Evolutionary conservation across 352 stramenopile genomes (phyloP), one percentile per base, ranked within the genome.

Genomic region (Globisporangium uncinulatum): DNA sequence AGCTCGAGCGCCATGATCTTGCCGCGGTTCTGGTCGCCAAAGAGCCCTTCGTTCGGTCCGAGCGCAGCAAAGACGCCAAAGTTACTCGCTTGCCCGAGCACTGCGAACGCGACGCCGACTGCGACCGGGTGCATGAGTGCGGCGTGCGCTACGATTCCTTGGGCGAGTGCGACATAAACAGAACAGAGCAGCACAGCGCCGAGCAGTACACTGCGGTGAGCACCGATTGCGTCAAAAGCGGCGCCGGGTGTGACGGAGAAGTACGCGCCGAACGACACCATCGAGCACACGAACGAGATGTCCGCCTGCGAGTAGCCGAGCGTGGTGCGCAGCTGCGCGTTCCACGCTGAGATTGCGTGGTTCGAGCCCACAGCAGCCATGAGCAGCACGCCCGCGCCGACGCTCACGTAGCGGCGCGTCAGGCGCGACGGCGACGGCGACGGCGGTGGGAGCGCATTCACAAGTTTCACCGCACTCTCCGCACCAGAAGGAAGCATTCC

Each of bases 341-440:
- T 92, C 82, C 79, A 92, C 14, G 73, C 75, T 17, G 82, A 92
- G 48, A 92, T 86, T 11, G 80, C 74, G 65, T 92, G 78, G 64
- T 86, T 86, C 14, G 82, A 89, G 14, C 82, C 82, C 41, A 87
- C 69, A 32, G 68, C 74, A 0, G 66, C 54, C 70, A 89, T 87
- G 43, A 90, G 70, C 57, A 79, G 56, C 37, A 86, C 58, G 15
- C 79, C 82, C 1, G 71, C 69, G 2, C 69, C 32, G 15, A 90
- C 70, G 57, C 83, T 90, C 37, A 66, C 53, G 51, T 71, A 70
- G 54, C 76, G 76, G 17, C 71, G 65, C 32, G 57, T 53, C 42
- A 45, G 58, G 43, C 72, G 59, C 56, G 39, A 37, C 6, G 1
- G 55, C 10, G 21, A 42, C 29, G 29, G 6, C 17, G 14, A 24